Evolutionary conservation across 2,329 filamentous ascomycete species (phyloP).

Genomic region (Zymoseptoria pseudotritici): DNA sequence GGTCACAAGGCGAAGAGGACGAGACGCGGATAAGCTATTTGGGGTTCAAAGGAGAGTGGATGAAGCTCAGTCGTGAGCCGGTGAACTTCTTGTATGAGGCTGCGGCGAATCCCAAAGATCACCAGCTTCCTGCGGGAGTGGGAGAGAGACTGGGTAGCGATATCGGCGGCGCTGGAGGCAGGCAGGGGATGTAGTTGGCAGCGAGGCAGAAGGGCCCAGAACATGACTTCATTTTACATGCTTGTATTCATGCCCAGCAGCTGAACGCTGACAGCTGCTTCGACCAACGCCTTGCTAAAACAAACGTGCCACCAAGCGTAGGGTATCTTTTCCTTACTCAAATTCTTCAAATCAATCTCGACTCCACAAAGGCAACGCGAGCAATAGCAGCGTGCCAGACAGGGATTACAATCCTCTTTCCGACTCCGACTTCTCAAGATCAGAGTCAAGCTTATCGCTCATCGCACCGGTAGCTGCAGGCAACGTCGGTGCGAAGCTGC

Average conservation of each 20-base stretch:
- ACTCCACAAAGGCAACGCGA: neutral
- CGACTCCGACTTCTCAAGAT: constrained; percentile 1
- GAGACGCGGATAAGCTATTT: constrained; percentile 73
- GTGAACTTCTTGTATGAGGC: constrained; percentile 87
- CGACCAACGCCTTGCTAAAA: neutral
- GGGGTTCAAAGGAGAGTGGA: constrained; percentile 92
- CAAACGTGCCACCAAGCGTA: neutral
- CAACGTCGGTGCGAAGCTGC: constrained; percentile 32
- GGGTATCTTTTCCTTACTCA: neutral
- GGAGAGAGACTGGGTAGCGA: constrained; percentile 26
- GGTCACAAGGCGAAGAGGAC: constrained; percentile 66
- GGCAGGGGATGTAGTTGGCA: neutral
- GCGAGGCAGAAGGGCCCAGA: neutral
- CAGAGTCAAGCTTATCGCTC: constrained; percentile 7
- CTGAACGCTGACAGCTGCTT: neutral
- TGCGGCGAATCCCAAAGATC: constrained; percentile 83
- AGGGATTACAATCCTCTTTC: neutral
- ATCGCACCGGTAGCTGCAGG: constrained; percentile 11
- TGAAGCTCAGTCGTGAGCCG: constrained; percentile 74
- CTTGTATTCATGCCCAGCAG: neutral
- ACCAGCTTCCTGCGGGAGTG: constrained; percentile 47
- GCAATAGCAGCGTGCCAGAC: neutral
- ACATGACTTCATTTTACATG: neutral
- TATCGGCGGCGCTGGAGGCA: constrained; percentile 27
- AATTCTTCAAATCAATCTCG: neutral